These are phyloP conservation scores for Nannochloropsis granulata DNA, from an alignment of 108 stramenopile genomes.

Conservation along the genomic window DNA sequence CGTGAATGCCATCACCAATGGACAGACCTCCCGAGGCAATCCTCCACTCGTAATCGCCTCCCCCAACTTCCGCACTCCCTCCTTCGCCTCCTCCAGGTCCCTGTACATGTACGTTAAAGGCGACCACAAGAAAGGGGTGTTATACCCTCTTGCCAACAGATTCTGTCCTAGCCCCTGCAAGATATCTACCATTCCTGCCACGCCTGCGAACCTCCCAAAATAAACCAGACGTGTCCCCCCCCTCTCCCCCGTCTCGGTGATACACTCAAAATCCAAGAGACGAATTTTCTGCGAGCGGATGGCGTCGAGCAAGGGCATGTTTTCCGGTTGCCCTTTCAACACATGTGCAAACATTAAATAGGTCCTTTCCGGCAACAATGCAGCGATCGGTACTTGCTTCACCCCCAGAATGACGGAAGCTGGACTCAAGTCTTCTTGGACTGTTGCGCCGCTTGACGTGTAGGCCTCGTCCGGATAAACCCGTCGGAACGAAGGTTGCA, in stretches of 20 bases:
- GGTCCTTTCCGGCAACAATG: constrained; percentile 43
- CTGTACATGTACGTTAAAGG: constrained; percentile 53
- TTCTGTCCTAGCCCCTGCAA: constrained; percentile 58
- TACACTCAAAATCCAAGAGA: constrained; percentile 67
- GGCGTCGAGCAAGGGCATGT: constrained; percentile 53
- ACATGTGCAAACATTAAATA: constrained; percentile 68
- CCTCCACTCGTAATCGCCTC: constrained; percentile 40
- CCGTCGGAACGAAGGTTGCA: constrained; percentile 53
- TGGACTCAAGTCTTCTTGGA: constrained; percentile 47
- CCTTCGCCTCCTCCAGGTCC: constrained; percentile 44
- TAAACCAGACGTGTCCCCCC: constrained; percentile 50
- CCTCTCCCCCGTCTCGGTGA: constrained; percentile 29
- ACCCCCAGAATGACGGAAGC: constrained; percentile 60
- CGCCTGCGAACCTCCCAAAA: constrained; percentile 75
- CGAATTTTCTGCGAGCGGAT: constrained; percentile 50
- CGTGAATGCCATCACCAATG: constrained; percentile 56
- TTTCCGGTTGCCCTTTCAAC: constrained; percentile 61
- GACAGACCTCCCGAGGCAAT: constrained; percentile 40
- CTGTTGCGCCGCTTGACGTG: constrained; percentile 46
- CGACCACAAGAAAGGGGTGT: constrained; percentile 57
- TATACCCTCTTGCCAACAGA: constrained; percentile 43
- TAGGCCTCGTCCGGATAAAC: constrained; percentile 55
- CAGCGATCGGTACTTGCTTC: constrained; percentile 48
- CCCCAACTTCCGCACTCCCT: constrained; percentile 24
- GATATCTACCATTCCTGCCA: constrained; percentile 62